phyloP scores from a whole-genome alignment of 805 yeast species.

The Komagataella mondaviorum region DNA sequence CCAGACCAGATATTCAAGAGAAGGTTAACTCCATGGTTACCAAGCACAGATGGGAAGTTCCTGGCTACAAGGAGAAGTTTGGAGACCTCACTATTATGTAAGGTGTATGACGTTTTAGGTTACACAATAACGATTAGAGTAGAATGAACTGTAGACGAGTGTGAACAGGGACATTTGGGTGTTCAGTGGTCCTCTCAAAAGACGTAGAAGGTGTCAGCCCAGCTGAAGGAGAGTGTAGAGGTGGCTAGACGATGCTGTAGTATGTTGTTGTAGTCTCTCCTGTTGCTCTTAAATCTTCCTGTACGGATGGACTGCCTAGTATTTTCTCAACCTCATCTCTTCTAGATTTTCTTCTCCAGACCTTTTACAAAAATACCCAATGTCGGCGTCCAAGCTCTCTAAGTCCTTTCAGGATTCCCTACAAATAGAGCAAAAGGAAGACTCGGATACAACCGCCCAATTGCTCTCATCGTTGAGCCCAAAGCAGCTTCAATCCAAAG shows the following conservation, averaged over 20 bases:
- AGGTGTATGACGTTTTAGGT: slow-evolving; percentile 5
- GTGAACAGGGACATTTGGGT: neutral
- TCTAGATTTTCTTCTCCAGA: neutral
- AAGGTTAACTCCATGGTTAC: slow-evolving; percentile 90
- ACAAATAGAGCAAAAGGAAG: slow-evolving; percentile 35
- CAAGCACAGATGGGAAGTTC: slow-evolving; percentile 96
- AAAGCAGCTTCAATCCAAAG: slow-evolving; percentile 52
- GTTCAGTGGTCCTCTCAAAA: neutral
- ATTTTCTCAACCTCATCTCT: neutral
- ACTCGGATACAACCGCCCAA: slow-evolving; percentile 29
- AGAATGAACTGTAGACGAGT: neutral
- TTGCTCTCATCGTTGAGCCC: slow-evolving; percentile 31
- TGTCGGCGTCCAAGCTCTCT: neutral
- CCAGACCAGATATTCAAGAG: slow-evolving; percentile 95
- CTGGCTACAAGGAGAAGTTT: slow-evolving; percentile 97
- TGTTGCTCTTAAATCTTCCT: neutral
- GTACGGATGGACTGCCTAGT: neutral
- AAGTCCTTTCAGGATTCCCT: slow-evolving; percentile 24
- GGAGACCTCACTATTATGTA: slow-evolving; percentile 93
- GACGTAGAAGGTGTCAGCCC: neutral
- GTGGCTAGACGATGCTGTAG: too few species aligned
- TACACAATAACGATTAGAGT: neutral
- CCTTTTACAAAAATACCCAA: neutral
- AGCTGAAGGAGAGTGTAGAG: too few species aligned
- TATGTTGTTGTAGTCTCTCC: neutral